Conservation (phyloP, 495 filamentous ascomycete species). For the Podospora appendiculata region DNA sequence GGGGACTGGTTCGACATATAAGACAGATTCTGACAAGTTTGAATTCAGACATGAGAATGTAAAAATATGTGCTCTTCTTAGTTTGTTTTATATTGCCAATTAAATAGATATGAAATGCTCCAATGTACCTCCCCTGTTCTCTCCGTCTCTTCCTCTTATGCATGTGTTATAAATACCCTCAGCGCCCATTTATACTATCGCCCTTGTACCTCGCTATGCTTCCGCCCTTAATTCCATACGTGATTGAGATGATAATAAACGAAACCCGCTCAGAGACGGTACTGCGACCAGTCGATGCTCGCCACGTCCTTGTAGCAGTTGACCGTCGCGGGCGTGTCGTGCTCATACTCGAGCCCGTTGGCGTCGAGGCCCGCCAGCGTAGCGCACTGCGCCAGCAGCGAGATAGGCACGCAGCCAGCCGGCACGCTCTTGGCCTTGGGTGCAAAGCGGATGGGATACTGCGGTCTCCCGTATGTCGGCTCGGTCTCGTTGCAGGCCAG, state of each 20-base stretch:
- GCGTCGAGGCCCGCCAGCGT: neutral
- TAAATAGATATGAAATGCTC: too few relatives aligned
- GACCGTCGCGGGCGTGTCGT: neutral
- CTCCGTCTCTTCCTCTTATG: too few relatives aligned
- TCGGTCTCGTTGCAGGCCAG: constrained; percentile 30
- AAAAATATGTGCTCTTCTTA: too few relatives aligned
- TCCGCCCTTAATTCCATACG: too few relatives aligned
- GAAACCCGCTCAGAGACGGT: neutral
- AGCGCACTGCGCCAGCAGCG: neutral
- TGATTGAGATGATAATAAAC: too few relatives aligned
- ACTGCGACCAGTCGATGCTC: neutral
- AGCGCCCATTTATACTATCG: too few relatives aligned
- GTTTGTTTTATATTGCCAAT: too few relatives aligned
- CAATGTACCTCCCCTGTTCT: too few relatives aligned
- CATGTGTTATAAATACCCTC: too few relatives aligned
- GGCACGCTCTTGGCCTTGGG: neutral
- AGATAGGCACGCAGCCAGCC: neutral
- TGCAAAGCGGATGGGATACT: constrained; percentile 9
- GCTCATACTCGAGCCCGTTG: neutral
- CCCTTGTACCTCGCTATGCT: too few relatives aligned
- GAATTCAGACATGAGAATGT: too few relatives aligned
- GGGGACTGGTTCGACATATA: neutral
- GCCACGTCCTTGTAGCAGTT: neutral
- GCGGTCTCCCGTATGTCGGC: constrained; percentile 11
- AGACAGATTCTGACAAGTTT: too few relatives aligned